Evolutionary conservation across 805 yeast genomes (phyloP).

Genomic region (Cyberlindnera lachancei): DNA sequence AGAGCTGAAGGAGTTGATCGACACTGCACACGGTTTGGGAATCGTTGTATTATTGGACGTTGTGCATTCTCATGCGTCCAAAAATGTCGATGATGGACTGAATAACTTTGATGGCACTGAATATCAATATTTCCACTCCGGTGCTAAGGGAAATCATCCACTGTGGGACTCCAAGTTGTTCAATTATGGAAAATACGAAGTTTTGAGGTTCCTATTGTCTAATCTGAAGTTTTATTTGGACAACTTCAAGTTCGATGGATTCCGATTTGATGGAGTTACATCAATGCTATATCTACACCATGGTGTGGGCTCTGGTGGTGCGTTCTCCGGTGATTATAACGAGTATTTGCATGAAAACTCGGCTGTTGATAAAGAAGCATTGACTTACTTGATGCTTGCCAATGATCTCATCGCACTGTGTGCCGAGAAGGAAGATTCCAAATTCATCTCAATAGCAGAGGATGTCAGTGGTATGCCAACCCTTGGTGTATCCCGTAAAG

Average conservation of each 20-base stretch:
- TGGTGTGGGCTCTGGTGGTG: slow-evolving; percentile 76
- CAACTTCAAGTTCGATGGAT: slow-evolving; percentile 85
- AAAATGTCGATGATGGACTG: slow-evolving; percentile 88
- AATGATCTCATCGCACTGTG: slow-evolving; percentile 62
- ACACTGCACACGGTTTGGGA: slow-evolving; percentile 85
- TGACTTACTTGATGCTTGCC: slow-evolving; percentile 85
- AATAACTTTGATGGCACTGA: slow-evolving; percentile 94
- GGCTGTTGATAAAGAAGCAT: slow-evolving; percentile 80
- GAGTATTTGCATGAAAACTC: slow-evolving; percentile 76
- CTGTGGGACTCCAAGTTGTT: slow-evolving; percentile 96
- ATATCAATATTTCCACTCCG: slow-evolving; percentile 88
- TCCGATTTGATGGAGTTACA: slow-evolving; percentile 95
- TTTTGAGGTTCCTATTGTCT: slow-evolving; percentile 74
- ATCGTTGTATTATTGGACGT: slow-evolving; percentile 82
- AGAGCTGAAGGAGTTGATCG: slow-evolving; percentile 83
- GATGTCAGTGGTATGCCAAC: slow-evolving; percentile 98
- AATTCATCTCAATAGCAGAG: slow-evolving; percentile 80
- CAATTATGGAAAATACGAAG: slow-evolving; percentile 88
- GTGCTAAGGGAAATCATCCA: slow-evolving; percentile 82
- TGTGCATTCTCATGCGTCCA: slow-evolving; percentile 94
- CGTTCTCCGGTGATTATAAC: slow-evolving; percentile 86
- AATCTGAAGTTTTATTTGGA: slow-evolving; percentile 81
- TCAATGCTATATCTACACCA: slow-evolving; percentile 89
- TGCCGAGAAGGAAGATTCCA: slow-evolving; percentile 33
- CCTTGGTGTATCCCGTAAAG: slow-evolving; percentile 60